Conservation (phyloP, 2,329 filamentous ascomycete species). For the Boeremia lycopersici region DNA sequence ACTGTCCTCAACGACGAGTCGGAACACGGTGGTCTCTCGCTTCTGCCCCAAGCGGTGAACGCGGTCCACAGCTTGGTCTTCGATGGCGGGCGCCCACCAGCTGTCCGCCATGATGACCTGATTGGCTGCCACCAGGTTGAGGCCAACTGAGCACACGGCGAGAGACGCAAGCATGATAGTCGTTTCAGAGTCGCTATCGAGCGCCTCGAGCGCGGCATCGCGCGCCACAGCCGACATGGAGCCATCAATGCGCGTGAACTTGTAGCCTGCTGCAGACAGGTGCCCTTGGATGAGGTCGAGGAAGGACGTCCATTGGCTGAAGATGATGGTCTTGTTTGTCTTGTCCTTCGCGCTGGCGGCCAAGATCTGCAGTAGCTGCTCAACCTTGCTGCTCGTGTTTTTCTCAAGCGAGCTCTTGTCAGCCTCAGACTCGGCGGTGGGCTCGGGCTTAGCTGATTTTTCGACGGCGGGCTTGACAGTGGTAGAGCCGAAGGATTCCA, state of each 20-base stretch:
- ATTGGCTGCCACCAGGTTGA: slow-evolving; percentile 85
- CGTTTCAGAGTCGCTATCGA: slow-evolving; percentile 70
- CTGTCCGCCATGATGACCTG: slow-evolving; percentile 83
- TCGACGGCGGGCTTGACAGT: slow-evolving; percentile 72
- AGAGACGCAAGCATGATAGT: slow-evolving; percentile 82
- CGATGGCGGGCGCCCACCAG: slow-evolving; percentile 91
- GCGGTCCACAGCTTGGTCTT: slow-evolving; percentile 88
- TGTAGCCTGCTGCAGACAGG: slow-evolving; percentile 64
- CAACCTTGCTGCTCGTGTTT: slow-evolving; percentile 77
- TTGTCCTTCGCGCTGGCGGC: slow-evolving; percentile 68
- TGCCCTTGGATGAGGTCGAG: slow-evolving; percentile 74
- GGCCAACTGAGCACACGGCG: slow-evolving; percentile 80
- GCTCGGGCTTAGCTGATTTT: slow-evolving; percentile 29
- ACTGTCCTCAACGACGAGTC: slow-evolving; percentile 78
- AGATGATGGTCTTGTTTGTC: slow-evolving; percentile 72
- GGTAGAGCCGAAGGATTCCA: slow-evolving; percentile 54
- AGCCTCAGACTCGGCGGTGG: slow-evolving; percentile 46
- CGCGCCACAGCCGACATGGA: slow-evolving; percentile 73
- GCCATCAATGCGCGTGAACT: slow-evolving; percentile 77
- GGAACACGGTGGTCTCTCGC: slow-evolving; percentile 77
- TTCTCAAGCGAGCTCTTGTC: slow-evolving; percentile 60
- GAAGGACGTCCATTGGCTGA: slow-evolving; percentile 80
- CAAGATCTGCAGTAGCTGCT: slow-evolving; percentile 77
- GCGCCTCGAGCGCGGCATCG: slow-evolving; percentile 71
- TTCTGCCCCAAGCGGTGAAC: slow-evolving; percentile 87